Conservation (phyloP, 495 filamentous ascomycete genomes). For the Hyaloscypha bicolor region DNA sequence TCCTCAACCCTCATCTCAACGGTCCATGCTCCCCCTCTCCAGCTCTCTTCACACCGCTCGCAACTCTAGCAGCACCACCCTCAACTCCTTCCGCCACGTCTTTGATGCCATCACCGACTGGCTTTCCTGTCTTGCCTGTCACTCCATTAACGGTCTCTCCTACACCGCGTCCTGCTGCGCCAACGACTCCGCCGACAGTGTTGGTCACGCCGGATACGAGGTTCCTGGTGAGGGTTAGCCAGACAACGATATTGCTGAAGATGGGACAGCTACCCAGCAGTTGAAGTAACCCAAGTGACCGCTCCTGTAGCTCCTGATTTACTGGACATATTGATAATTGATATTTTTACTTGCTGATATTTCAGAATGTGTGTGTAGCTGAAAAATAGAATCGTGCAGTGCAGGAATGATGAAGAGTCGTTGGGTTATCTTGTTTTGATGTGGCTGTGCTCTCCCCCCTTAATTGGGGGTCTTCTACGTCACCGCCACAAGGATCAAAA, state of each 20-base stretch:
- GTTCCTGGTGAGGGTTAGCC: conserved; percentile 33
- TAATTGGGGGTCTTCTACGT: background rate
- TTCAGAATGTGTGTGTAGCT: background rate
- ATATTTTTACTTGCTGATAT: background rate
- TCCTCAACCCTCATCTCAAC: conserved; percentile 21
- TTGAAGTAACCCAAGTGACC: conserved; percentile 40
- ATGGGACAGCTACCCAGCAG: conserved; percentile 28
- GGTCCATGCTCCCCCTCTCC: conserved; percentile 61
- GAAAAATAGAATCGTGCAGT: background rate
- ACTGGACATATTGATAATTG: conserved; percentile 22
- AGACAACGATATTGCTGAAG: background rate
- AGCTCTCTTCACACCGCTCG: conserved; percentile 67
- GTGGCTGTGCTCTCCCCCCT: background rate
- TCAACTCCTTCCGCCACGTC: conserved; percentile 63
- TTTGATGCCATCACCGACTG: conserved; percentile 66
- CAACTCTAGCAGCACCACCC: conserved; percentile 55
- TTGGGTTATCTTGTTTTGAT: conserved; percentile 2
- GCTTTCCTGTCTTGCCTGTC: conserved; percentile 63
- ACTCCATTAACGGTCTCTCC: conserved; percentile 55
- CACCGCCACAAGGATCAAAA: conserved; percentile 9
- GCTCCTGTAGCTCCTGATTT: conserved; percentile 36
- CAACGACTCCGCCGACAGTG: conserved; percentile 58
- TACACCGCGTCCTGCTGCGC: background rate
- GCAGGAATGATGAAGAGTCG: background rate
- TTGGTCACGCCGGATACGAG: conserved; percentile 57